A percentile compares a stretch with the other conserved stretches of the same genome.
Conservation (phyloP, 306 rosid species). For the Mucuna pruriens region DNA sequence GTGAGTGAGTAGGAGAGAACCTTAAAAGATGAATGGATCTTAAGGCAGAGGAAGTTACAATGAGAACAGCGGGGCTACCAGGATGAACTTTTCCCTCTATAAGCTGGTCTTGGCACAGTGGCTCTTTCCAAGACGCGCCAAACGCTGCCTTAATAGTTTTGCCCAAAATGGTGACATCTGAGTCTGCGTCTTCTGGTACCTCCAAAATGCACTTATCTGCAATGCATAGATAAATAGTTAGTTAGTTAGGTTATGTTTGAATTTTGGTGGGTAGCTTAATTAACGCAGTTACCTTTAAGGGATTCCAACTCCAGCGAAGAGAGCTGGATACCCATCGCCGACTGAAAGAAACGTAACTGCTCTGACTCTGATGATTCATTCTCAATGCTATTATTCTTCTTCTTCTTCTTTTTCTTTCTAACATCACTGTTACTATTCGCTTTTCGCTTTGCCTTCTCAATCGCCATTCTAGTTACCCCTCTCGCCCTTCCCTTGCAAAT, state of each 20-base stretch:
- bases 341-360: conserved; percentile 58
- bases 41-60: conserved; percentile 73
- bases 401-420: conserved; percentile 2
- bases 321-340: conserved; percentile 60
- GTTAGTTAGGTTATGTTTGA: too few relatives aligned
- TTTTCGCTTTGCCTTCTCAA: conserved; percentile 1
- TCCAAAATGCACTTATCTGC: conserved; percentile 35
- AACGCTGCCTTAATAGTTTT: conserved; percentile 65
- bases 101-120: conserved; percentile 52
- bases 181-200: conserved; percentile 43
- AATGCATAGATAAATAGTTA: too few relatives aligned
- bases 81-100: conserved; percentile 50
- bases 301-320: conserved; percentile 82
- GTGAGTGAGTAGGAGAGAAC: conserved; percentile 14
- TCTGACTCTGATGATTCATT: conserved; percentile 23
- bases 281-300: conserved; percentile 40
- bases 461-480: background rate
- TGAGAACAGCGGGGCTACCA: conserved; percentile 77
- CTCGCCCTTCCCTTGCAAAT: background rate
- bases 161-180: conserved; percentile 49
- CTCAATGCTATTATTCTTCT: background rate
- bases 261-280: too few relatives aligned
- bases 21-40: conserved; percentile 75
- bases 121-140: conserved; percentile 72
- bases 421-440: background rate